These are phyloP conservation scores for Epichloe scottii DNA, from an alignment of 2,329 filamentous ascomycete genomes.

Conservation along the genomic window DNA sequence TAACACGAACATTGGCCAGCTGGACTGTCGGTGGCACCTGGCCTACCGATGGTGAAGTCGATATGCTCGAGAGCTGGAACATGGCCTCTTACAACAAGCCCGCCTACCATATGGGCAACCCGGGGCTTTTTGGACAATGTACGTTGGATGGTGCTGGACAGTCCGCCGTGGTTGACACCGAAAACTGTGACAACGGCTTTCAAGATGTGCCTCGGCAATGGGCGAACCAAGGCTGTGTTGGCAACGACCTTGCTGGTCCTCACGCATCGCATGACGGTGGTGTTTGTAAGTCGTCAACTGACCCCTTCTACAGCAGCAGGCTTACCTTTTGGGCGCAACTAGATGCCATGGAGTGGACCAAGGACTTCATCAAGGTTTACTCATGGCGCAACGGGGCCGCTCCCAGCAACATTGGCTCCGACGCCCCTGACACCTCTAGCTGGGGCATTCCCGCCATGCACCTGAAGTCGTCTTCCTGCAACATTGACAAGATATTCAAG, in stretches of 20 bases:
- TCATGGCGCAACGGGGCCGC: constrained; percentile 20
- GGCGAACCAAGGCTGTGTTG: constrained; percentile 28
- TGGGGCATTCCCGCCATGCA: constrained; percentile 55
- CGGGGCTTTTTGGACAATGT: constrained; percentile 21
- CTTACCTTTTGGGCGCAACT: constrained; percentile 11
- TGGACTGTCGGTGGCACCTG: constrained; percentile 42
- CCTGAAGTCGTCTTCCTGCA: constrained; percentile 46
- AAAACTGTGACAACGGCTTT: constrained; percentile 30
- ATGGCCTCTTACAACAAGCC: constrained; percentile 8
- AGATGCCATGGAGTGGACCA: constrained; percentile 29
- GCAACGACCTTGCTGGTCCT: constrained; percentile 24
- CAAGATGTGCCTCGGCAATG: constrained; percentile 19
- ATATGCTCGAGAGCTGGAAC: constrained; percentile 58
- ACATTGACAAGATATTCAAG: constrained; percentile 50
- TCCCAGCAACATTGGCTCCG: constrained; percentile 22
- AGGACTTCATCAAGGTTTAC: constrained; percentile 28
- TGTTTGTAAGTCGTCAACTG: constrained; percentile 24
- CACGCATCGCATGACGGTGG: constrained; percentile 27
- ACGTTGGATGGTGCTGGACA: constrained; percentile 18
- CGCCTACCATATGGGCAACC: constrained; percentile 40
- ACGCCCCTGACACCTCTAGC: constrained; percentile 43
- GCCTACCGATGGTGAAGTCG: constrained; percentile 52
- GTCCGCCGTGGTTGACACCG: constrained; percentile 18
- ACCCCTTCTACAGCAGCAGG: not conserved
- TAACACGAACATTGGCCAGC: constrained; percentile 10